These are phyloP conservation scores for Chrysoporthe cubensis DNA, from an alignment of 2,329 filamentous ascomycete genomes.

Conservation along the genomic window DNA sequence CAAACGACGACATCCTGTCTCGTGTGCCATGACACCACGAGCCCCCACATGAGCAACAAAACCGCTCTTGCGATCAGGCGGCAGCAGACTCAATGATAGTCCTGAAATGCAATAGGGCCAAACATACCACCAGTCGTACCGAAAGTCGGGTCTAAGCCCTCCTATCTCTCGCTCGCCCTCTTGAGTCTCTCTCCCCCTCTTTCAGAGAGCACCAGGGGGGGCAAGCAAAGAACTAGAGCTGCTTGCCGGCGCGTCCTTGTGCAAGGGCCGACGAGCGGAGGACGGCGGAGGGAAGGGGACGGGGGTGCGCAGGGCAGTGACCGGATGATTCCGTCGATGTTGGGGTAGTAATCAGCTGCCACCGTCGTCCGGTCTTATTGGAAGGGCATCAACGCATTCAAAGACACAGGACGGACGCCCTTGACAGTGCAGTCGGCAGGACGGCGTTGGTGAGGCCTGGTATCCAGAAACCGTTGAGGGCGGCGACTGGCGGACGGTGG, in stretches of 20 bases:
- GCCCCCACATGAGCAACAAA: not conserved
- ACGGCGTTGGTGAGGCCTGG: not conserved
- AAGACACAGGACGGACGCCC: constrained; percentile 2
- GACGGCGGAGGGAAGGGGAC: constrained; percentile 23
- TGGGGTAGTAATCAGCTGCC: constrained; percentile 3
- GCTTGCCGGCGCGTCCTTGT: not conserved
- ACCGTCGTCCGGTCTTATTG: constrained; percentile 7
- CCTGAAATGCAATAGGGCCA: not conserved
- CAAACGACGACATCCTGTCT: not conserved
- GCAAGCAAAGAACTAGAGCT: not conserved
- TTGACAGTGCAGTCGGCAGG: constrained; percentile 6
- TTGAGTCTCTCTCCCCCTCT: not conserved
- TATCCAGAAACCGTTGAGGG: not conserved
- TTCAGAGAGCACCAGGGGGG: not conserved
- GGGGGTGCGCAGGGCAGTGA: not conserved
- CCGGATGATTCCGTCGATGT: not conserved
- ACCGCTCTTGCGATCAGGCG: not conserved
- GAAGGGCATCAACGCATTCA: not conserved
- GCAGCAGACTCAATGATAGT: not conserved
- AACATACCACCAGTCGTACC: not conserved
- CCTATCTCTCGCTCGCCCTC: not conserved
- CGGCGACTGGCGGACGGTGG: not conserved
- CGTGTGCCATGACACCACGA: not conserved
- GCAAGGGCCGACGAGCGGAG: not conserved
- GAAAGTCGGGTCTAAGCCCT: not conserved